Conservation (phyloP, 805 yeast species). For the Debaryomyces prosopidis region DNA sequence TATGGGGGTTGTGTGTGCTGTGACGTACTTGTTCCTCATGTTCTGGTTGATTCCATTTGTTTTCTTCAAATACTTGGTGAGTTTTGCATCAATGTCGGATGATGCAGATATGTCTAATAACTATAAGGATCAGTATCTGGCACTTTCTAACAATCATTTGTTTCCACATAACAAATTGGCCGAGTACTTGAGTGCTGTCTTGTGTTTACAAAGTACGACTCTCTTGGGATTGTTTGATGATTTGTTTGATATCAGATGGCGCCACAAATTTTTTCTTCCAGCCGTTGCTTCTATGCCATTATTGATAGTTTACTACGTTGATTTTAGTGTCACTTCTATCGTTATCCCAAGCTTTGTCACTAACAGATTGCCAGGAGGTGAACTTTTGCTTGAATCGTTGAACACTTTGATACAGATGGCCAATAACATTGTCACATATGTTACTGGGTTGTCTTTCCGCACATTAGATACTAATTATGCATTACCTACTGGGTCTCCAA, state of each 20-base stretch:
- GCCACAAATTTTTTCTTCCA: conserved; percentile 94
- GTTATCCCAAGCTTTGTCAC: conserved; percentile 73
- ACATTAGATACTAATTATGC: conserved; percentile 35
- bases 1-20: conserved; percentile 86
- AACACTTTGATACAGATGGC: conserved; percentile 24
- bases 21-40: conserved; percentile 78
- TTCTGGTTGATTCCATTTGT: conserved; percentile 84
- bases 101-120: conserved; percentile 32
- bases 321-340: conserved; percentile 88
- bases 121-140: conserved; percentile 35
- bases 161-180: conserved; percentile 85
- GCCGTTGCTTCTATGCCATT: conserved; percentile 93
- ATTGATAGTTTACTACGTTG: conserved; percentile 87
- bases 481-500: conserved; percentile 39
- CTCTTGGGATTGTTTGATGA: conserved; percentile 91
- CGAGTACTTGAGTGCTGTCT: conserved; percentile 79
- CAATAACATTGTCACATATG: conserved; percentile 29
- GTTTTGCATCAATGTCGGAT: conserved; percentile 38
- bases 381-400: conserved; percentile 18
- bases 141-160: conserved; percentile 29
- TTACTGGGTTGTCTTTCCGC: conserved; percentile 40
- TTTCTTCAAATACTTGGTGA: conserved; percentile 72
- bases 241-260: conserved; percentile 93
- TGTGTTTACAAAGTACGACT: conserved; percentile 81
- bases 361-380: conserved; percentile 28